These are phyloP conservation scores for Dactylella cylindrospora DNA, from an alignment of 2,329 filamentous ascomycete species.

Conservation along the genomic window DNA sequence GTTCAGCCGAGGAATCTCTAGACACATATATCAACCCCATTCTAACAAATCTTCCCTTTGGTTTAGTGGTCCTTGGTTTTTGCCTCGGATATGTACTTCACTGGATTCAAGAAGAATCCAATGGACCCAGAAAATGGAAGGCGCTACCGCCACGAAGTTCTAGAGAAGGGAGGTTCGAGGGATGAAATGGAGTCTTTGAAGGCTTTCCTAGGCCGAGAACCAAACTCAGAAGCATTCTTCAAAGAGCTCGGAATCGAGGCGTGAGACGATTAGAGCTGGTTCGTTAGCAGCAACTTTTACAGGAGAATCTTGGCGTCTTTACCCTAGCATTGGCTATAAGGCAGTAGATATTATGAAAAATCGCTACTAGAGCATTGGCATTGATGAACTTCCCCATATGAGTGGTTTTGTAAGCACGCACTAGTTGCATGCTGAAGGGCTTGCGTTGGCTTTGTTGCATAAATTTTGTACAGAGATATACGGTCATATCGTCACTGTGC, in stretches of 20 bases:
- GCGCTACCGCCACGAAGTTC: conserved; percentile 73
- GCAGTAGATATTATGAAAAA: too few species aligned
- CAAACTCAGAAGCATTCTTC: conserved; percentile 77
- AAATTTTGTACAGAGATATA: too few species aligned
- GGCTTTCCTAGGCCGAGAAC: conserved; percentile 75
- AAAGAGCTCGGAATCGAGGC: conserved; percentile 65
- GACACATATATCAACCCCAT: neutral
- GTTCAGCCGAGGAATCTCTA: conserved; percentile 10
- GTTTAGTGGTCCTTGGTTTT: conserved; percentile 70
- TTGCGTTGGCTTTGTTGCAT: too few species aligned
- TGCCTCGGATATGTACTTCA: conserved; percentile 82
- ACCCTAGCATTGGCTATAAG: too few species aligned
- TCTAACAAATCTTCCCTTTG: neutral
- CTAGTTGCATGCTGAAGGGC: too few species aligned
- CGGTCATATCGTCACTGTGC: too few species aligned
- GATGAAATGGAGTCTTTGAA: conserved; percentile 79
- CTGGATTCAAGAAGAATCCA: conserved; percentile 73
- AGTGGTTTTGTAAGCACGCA: too few species aligned
- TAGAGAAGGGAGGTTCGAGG: conserved; percentile 74
- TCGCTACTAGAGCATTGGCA: too few species aligned
- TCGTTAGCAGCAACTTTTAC: too few species aligned
- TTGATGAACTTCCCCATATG: too few species aligned
- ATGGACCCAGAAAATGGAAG: conserved; percentile 75
- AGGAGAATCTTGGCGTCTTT: too few species aligned
- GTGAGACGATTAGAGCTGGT: too few species aligned